Base-by-base conservation (phyloP, 495 filamentous ascomycete genomes). In the Cladorrhinum samala region DNA sequence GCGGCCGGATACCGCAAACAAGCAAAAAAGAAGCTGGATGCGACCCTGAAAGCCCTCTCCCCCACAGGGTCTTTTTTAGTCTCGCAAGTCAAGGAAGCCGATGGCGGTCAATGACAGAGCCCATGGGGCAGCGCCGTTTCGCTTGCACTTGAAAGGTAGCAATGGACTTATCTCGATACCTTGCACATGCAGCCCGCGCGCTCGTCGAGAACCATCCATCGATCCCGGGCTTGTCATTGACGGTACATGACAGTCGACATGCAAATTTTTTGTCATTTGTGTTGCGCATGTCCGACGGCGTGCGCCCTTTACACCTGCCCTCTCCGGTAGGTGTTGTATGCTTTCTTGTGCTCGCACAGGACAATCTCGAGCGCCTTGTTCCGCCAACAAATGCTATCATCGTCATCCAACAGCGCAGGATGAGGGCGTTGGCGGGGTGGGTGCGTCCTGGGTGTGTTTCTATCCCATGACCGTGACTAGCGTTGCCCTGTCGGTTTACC, bases 401-500 rank as follows among this genome's bases (percentile, higher is more conserved):
- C 27, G 11, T 33, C 27, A 33, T 33, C n/a, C 27, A 33, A 5
- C 27, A 33, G 11, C 27, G 27, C 11, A 6, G 5, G 11, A 6
- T 33, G 6, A 33, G 27, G 27, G 27, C 11, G n/a, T n/a, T n/a
- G n/a, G n/a, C n/a, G 27, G 6, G 27, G 27, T 33, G 27, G 27
- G 11, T 33, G 5, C 11, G 27, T 33, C 27, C 27, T 11, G 27
- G 27, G 27, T 33, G 27, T 33, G 27, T 33, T 33, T 33, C 27
- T 33, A 33, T 33, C 27, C 27, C 27, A 33, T 33, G 27, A 11
- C 27, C n/a, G n/a, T 33, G 27, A 33, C 27, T 33, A 33, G 11
- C 5, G 43, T 50, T 45, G 21, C 48, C 47, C 53, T 18, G 27
- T 44, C 17, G 30, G 37, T 23, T 30, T 49, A 8, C 30, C 30